phyloP scores from a whole-genome alignment of 805 yeast genomes.

The Hagleromyces aurorensis region DNA sequence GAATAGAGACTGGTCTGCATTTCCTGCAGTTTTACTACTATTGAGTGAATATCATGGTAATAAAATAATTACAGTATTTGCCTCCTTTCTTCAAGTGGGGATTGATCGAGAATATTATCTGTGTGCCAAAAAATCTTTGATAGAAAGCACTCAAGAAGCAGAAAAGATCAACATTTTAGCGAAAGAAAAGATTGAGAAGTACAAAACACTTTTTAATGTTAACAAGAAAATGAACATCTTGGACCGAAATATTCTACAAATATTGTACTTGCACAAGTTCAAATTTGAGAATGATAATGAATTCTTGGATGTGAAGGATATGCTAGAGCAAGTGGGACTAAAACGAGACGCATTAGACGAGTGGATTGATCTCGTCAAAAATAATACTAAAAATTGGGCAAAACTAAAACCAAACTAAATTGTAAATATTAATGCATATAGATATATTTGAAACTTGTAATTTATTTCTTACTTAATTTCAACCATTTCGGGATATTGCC shows the following conservation, averaged over 20 bases:
- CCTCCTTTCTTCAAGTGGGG: background rate
- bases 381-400: background rate
- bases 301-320: constrained; percentile 9
- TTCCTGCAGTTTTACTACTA: constrained; percentile 16
- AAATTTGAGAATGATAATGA: constrained; percentile 12
- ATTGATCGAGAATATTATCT: too few species aligned
- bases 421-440: constrained; percentile 4
- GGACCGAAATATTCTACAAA: constrained; percentile 7
- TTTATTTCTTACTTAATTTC: constrained; percentile 32
- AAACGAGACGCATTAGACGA: constrained; percentile 2
- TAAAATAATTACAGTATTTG: background rate
- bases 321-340: constrained; percentile 11
- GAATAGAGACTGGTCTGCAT: constrained; percentile 19
- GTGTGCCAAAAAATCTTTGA: too few species aligned
- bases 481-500: constrained; percentile 36
- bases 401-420: constrained; percentile 2
- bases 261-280: constrained; percentile 9
- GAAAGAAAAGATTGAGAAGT: constrained; percentile 4
- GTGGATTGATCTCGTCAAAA: constrained; percentile 3
- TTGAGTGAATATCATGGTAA: constrained; percentile 13
- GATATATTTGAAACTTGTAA: constrained; percentile 2
- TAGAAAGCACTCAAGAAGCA: constrained; percentile 1
- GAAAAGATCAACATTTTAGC: constrained; percentile 4
- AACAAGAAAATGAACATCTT: constrained; percentile 1
- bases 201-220: constrained; percentile 3